Evolutionary conservation across 2,329 filamentous ascomycete species (phyloP), one percentile per base, ranked within the genome.

Genomic region (Fonsecaea nubica): DNA sequence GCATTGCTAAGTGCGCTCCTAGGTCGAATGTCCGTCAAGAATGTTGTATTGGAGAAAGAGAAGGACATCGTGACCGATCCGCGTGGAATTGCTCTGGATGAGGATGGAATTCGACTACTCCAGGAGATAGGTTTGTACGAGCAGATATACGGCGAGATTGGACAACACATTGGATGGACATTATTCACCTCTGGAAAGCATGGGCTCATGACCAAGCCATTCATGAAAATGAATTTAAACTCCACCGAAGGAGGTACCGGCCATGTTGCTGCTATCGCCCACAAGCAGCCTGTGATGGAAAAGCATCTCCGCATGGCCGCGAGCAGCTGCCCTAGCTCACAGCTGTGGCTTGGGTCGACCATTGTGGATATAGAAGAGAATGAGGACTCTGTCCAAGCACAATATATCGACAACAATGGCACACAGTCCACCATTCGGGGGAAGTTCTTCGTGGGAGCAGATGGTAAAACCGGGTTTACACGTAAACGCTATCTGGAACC

Each of bases 401-500:
- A 63, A 4, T 76, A 76, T 59, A 57, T 33, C 1, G 72, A 72
- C 59, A 21, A 60, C 1, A 10, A 64, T 40, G 73, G 73, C 3
- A 62, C 54, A 12, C 45, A 62, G 18, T 63, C 52, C 1, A 54
- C 52, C 5, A 61, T 77, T 3, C 65, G 69, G 18, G 69, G 72
- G 2, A 70, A 62, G 5, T 79, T 76, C 64, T 72, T 84, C 0
- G 74, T 82, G 8, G 82, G 79, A 0, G 81, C 82, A 0, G 82
- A 84, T 72, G 82, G 82, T 0, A 84, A 84, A 70, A 80, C 75
- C 5, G 82, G 82, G 0, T 76, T 80, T 40, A 79, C 79, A 8
- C 74, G 82, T 13, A 84, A 84, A 65, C 71, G 76, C 12, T 84
- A 82, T 65, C 75, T 84, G 3, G 82, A 84, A 64, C 75, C 75